Conservation (phyloP, 1,284 basidiomycete genomes). For the Apiotrichum siamense region DNA sequence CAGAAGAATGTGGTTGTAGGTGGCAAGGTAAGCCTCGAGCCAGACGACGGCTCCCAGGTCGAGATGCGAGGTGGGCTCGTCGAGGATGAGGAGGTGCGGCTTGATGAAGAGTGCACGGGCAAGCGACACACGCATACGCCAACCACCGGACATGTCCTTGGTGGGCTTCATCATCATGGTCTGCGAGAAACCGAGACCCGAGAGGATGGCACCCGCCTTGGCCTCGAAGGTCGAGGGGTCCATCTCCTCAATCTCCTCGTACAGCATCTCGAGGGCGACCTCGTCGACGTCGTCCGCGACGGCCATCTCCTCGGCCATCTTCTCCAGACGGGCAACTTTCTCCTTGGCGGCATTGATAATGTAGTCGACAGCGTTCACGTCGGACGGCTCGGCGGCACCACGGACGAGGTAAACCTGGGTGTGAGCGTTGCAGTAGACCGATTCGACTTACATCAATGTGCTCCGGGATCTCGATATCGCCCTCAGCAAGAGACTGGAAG, state of each 20-base stretch:
- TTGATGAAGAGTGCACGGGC: slow-evolving; percentile 94
- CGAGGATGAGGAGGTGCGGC: slow-evolving; percentile 87
- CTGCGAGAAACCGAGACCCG: slow-evolving; percentile 89
- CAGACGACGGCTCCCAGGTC: slow-evolving; percentile 97
- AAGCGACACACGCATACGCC: slow-evolving; percentile 97
- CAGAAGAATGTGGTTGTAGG: slow-evolving; percentile 90
- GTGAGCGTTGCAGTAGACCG: background rate
- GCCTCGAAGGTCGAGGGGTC: slow-evolving; percentile 93
- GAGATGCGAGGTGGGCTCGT: slow-evolving; percentile 62
- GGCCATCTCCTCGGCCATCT: slow-evolving; percentile 89
- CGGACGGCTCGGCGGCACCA: slow-evolving; percentile 94
- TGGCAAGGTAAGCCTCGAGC: slow-evolving; percentile 95
- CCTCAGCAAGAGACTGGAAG: slow-evolving; percentile 64
- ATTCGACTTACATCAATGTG: slow-evolving; percentile 67
- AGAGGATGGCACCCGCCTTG: slow-evolving; percentile 91
- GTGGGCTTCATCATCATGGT: slow-evolving; percentile 95
- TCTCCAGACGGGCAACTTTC: slow-evolving; percentile 93
- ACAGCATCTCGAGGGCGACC: slow-evolving; percentile 73
- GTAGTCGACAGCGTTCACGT: slow-evolving; percentile 92
- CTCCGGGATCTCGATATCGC: slow-evolving; percentile 87
- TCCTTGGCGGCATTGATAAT: slow-evolving; percentile 86
- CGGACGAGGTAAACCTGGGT: slow-evolving; percentile 81
- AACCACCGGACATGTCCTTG: slow-evolving; percentile 97
- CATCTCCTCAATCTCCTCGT: slow-evolving; percentile 95
- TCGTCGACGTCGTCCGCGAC: slow-evolving; percentile 86